Evolutionary conservation across 495 filamentous ascomycete genomes (phyloP), one percentile per base, ranked within the genome.

Genomic region (Pyrenopolyporus hunteri): DNA sequence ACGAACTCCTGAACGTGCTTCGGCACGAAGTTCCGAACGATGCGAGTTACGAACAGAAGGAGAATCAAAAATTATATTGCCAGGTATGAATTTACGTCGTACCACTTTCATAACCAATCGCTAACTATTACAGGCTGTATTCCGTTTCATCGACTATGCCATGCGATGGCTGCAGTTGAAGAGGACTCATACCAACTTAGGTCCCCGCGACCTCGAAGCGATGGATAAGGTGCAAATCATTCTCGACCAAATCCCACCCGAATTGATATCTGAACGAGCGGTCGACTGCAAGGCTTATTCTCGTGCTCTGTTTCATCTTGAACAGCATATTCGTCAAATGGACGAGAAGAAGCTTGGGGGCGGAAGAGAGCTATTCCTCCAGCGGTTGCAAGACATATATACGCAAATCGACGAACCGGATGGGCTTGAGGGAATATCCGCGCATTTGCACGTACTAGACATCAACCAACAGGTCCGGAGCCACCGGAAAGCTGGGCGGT

Each of bases 331-430:
- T 48, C 85, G 73, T 28, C 81, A 76, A 33, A 57, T 72, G 20
- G 71, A 78, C 31, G 73, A 75, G 2, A 53, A 58, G 23, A 68
- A 74, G 9, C 70, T 76, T 11, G 64, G 69, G 1, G 65, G 80
- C 14, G 76, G 78, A 16, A 73, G 82, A 32, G 82, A 88, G 44
- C 61, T 63, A 9, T 78, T 93, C 1, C 84, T 93, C 63, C 84
- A 92, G 63, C 81, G 86, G 23, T 75, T 98, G 3, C 94, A 97
- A 64, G 85, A 92, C 14, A 97, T 97, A 33, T 99, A 98, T 72
- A 92, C 90, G 1, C 87, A 95, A 60, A 97, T 99, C 46, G 95
- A 99, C 62, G 94, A 99, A 66, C 94, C 94, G 1, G 94, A 99
- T 72, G 93, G 95, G 0, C 88, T 99, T 35, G 92, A 97, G 68